Conservation (phyloP, 2,329 filamentous ascomycete genomes). For the Ophiocordyceps polyrhachis-furcata region DNA sequence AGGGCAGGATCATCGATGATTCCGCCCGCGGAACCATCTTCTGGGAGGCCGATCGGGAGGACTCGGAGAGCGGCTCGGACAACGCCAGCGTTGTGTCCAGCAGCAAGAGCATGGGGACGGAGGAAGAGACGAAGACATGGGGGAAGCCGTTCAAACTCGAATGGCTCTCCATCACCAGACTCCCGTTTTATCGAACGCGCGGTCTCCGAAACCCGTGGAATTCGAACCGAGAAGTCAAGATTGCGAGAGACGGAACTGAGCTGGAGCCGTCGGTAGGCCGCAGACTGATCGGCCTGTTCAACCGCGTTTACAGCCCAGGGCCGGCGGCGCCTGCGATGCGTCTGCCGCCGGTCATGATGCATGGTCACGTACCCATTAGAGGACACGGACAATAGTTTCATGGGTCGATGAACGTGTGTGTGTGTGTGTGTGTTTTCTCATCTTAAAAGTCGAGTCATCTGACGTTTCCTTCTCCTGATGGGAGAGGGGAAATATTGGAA, state of each 20-base stretch:
- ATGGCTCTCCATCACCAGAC: slow-evolving; percentile 66
- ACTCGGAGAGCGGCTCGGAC: slow-evolving; percentile 25
- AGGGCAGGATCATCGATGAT: slow-evolving; percentile 79
- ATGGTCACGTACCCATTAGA: slow-evolving; percentile 19
- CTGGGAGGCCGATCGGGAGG: slow-evolving; percentile 65
- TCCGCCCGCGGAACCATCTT: slow-evolving; percentile 90
- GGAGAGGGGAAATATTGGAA: no score
- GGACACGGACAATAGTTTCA: slow-evolving; percentile 14
- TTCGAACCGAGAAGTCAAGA: slow-evolving; percentile 86
- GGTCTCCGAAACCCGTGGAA: slow-evolving; percentile 90
- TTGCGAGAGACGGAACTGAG: slow-evolving; percentile 86
- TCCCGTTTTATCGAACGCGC: slow-evolving; percentile 78
- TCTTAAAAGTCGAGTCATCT: no score
- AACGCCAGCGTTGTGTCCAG: slow-evolving; percentile 21
- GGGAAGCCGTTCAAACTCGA: slow-evolving; percentile 83
- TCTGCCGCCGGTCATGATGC: slow-evolving; percentile 15
- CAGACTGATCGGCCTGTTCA: slow-evolving; percentile 63
- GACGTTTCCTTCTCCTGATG: no score
- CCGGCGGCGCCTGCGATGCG: slow-evolving; percentile 12
- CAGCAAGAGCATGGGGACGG: slow-evolving; percentile 21
- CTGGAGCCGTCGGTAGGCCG: slow-evolving; percentile 68
- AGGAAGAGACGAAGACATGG: slow-evolving; percentile 46
- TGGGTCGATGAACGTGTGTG: neutral
- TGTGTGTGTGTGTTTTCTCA: no score
- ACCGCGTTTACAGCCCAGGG: slow-evolving; percentile 27